These are phyloP conservation scores for Trametopsis cervina DNA, from an alignment of 768 basidiomycete species.

Conservation along the genomic window DNA sequence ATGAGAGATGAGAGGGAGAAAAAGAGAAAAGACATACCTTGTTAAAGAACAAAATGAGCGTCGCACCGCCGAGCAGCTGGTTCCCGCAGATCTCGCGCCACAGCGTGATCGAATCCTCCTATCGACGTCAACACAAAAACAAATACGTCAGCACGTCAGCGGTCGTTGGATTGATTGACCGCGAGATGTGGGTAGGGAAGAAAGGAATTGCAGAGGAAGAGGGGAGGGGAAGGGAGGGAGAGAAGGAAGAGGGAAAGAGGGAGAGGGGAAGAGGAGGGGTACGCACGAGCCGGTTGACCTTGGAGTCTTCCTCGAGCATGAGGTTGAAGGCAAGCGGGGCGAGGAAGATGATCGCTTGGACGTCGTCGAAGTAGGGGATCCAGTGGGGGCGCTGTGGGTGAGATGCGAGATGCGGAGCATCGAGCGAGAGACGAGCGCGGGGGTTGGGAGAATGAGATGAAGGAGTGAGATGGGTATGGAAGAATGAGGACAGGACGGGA, in stretches of 20 bases:
- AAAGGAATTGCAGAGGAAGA: background rate
- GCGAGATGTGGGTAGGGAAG: background rate
- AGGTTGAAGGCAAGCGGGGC: constrained; percentile 70
- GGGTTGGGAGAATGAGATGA: no score
- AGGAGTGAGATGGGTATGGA: no score
- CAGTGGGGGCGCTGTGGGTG: constrained; percentile 48
- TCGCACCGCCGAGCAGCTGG: constrained; percentile 49
- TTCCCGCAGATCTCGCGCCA: constrained; percentile 70
- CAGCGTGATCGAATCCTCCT: constrained; percentile 70
- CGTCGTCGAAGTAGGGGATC: constrained; percentile 77
- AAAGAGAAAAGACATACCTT: constrained; percentile 36
- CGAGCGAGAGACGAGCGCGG: no score
- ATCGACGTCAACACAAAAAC: no score
- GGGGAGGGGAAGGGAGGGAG: background rate
- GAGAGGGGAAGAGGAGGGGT: background rate
- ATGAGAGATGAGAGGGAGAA: background rate
- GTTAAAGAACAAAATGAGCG: constrained; percentile 72
- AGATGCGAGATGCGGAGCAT: no score
- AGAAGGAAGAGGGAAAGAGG: background rate
- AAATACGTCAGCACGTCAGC: constrained; percentile 35
- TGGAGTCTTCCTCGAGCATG: constrained; percentile 59
- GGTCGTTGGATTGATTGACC: constrained; percentile 31
- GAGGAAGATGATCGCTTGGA: constrained; percentile 78
- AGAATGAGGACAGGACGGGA: no score
- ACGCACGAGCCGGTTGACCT: constrained; percentile 56